Conservation (phyloP, 495 filamentous ascomycete genomes). For the Bacidia gigantensis region DNA sequence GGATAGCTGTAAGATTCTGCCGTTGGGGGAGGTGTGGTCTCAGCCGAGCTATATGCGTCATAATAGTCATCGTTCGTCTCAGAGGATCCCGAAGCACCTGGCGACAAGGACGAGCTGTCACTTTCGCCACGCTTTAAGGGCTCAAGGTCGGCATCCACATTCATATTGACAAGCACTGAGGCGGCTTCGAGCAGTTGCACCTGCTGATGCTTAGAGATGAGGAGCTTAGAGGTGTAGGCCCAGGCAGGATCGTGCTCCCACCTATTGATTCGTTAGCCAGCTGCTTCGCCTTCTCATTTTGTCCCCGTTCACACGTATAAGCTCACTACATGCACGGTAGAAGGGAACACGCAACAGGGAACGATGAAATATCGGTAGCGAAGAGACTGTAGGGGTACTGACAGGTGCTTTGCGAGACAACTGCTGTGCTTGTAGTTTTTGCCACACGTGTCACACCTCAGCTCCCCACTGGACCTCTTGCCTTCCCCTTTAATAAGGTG, state of each 20-base stretch:
- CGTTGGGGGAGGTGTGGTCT: conserved; percentile 42
- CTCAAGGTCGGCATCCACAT: conserved; percentile 49
- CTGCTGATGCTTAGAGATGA: conserved; percentile 99
- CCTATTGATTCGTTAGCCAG: conserved; percentile 31
- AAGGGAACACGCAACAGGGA: too few relatives aligned
- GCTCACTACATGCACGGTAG: too few relatives aligned
- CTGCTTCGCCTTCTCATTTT: not conserved
- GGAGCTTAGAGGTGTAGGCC: conserved; percentile 90
- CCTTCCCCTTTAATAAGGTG: conserved; percentile 60
- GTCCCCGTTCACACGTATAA: not conserved
- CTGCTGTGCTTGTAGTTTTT: conserved; percentile 99
- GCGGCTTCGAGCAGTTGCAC: conserved; percentile 95
- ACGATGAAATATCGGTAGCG: too few relatives aligned
- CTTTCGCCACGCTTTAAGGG: conserved; percentile 53
- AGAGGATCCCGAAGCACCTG: conserved; percentile 62
- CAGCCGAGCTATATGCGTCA: conserved; percentile 44
- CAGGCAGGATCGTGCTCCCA: conserved; percentile 99
- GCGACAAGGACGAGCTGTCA: conserved; percentile 70
- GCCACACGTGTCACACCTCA: conserved; percentile 95
- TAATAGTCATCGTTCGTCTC: conserved; percentile 42
- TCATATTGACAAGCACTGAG: conserved; percentile 89
- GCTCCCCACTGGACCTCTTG: conserved; percentile 63
- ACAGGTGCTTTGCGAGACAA: conserved; percentile 99
- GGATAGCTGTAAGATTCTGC: conserved; percentile 32
- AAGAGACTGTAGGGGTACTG: conserved; percentile 43